Evolutionary conservation across 208 protist genomes (phyloP), one percentile per base, ranked within the genome.

Genomic region (Leishmania martiniquensis): DNA sequence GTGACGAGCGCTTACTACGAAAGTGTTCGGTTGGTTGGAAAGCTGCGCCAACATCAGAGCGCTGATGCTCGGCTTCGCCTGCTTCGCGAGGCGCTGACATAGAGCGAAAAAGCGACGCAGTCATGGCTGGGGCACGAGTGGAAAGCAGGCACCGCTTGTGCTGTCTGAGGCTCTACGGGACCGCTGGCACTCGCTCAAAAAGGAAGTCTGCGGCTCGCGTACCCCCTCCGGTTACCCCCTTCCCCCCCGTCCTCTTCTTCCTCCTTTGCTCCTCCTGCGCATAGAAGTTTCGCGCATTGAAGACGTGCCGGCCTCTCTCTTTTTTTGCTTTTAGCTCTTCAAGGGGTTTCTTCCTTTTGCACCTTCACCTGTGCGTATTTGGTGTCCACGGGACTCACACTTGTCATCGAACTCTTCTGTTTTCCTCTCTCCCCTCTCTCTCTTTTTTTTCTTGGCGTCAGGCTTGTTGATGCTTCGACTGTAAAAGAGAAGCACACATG

Each of bases 1-100:
- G 84, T 81, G 52, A 45, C 88, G 70, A 95, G 85, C n/a, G 84
- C 78, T 62, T 96, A 96, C 86, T 94, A 93, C 83, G 80, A 78
- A n/a, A 88, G 86, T 44, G 91, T 96, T n/a, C 67, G 85, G 39
- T 81, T 96, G 57, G 81, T 89, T 34, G 88, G 88, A 5, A 84
- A 76, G 77, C 74, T 92, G 75, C 84, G 80, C 72, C 62, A 82
- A 55, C 72, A 81, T 39, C 55, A 81, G 49, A 71, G 34, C 37
- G 76, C 45, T 13, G 72, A 78, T 70, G 76, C 63, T 22, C 68
- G 71, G 1, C 79, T 78, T 4, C 74, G 66, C 45, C 10, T 62
- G 49, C 66, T 77, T 54, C 63, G 39, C 55, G 52, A 59, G 12
- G 25, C 57, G 60, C 70, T 37, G 49, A 2, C 29, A 17, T 76